Evolutionary conservation across 2,329 filamentous ascomycete species (phyloP), one percentile per base, ranked within the genome.

Genomic region (Xylaria sp.): DNA sequence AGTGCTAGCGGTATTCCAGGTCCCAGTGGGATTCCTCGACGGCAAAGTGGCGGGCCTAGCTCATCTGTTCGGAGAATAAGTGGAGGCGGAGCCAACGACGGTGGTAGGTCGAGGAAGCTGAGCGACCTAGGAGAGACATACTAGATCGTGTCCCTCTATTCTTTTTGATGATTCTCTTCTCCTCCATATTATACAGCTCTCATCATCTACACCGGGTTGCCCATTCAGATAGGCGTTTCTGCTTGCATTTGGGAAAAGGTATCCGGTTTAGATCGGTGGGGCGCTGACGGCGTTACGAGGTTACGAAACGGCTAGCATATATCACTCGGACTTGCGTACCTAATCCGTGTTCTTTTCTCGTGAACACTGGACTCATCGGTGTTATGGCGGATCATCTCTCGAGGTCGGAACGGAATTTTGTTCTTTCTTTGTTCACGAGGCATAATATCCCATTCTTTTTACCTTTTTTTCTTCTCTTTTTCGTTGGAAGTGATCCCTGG

Each of bases 51-150:
- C 56, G 78, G 79, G 28, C 67, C 72, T 56, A 73, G 61, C 36
- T 73, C 75, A 63, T 80, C 80, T 18, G 28, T 8, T 67, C 81
- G 83, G 71, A 81, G 80, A 48, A 84, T 81, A 74, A 82, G 78
- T 64, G 79, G 78, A 55, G 71, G 78, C 43, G 63, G 62, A 25
- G 52, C 46, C 66, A 75, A 76, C 50, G 73, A 77, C 1, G 70
- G 63, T 23, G 71, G 74, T 60, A 79, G 78, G 46, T 74, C 78
- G 53, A 80, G 79, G 72, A 84, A 80, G 70, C 72, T 86, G 64
- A 80, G 80, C 67, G 85, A 87, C 68, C 76, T 86, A 67, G 85
- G 85, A 63, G 85, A 87, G 80, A 87, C 85, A 9, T 87, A 86
- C 70, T 87, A 76, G 12, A 36, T 36, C 1, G 79, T 68, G 52